Evolutionary conservation across 805 yeast genomes (phyloP).

Genomic region (Candida palmyrensis): DNA sequence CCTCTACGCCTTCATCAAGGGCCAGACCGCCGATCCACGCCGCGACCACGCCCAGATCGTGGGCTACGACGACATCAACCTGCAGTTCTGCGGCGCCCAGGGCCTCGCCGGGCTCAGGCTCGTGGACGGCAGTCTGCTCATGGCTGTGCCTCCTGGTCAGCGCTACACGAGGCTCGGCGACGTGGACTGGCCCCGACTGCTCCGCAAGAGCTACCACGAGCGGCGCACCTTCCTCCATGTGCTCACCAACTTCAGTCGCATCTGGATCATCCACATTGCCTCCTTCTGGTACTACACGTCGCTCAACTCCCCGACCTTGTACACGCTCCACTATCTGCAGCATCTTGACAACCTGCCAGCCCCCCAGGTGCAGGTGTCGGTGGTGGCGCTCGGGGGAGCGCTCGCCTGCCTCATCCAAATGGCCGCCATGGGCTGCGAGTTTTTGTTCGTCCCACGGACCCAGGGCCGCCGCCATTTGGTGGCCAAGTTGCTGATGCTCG

Average conservation of each 20-base stretch:
- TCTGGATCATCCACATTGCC: conserved; percentile 49
- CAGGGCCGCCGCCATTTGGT: conserved; percentile 15
- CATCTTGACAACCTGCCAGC: conserved; percentile 41
- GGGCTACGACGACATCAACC: conserved; percentile 54
- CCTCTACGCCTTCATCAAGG: conserved; percentile 53
- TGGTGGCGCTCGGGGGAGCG: conserved; percentile 42
- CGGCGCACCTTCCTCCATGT: conserved; percentile 47
- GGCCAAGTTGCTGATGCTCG: conserved; percentile 10
- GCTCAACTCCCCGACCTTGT: conserved; percentile 46
- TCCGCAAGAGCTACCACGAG: conserved; percentile 44
- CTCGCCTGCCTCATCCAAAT: conserved; percentile 30
- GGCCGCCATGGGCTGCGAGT: conserved; percentile 20
- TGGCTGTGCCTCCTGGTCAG: conserved; percentile 20
- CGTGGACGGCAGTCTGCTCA: conserved; percentile 24
- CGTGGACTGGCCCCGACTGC: conserved; percentile 37
- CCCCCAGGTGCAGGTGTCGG: conserved; percentile 38
- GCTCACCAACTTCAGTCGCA: conserved; percentile 44
- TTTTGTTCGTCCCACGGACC: conserved; percentile 19
- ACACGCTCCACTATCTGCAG: conserved; percentile 39
- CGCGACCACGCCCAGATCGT: conserved; percentile 62
- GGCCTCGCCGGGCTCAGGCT: conserved; percentile 29
- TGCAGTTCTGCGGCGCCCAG: conserved; percentile 43
- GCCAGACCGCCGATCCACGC: conserved; percentile 56
- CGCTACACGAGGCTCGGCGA: conserved; percentile 26
- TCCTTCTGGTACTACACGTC: conserved; percentile 50